Conservation (phyloP, 176 grass and related monocot genomes). For the Juncus inflexus region DNA sequence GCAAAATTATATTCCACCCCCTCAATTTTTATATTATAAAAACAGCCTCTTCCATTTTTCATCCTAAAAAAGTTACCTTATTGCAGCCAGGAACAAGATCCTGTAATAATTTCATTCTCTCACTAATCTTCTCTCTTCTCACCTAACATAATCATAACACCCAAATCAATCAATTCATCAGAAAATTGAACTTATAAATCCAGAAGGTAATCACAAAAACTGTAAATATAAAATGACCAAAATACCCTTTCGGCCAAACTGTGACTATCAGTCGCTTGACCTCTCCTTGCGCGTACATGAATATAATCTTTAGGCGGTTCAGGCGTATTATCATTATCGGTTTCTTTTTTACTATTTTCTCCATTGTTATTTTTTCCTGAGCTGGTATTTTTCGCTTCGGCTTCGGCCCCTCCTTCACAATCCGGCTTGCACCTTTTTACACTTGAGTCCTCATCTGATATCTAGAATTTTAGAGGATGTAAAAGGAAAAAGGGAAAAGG, state of each 20-base stretch:
- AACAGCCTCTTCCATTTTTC: conserved; percentile 6
- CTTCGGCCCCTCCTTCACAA: conserved; percentile 21
- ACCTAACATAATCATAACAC: conserved; percentile 40
- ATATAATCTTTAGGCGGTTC: conserved; percentile 57
- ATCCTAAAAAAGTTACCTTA: conserved; percentile 44
- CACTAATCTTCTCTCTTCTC: conserved; percentile 81
- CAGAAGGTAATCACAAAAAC: neutral
- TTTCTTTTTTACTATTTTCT: conserved; percentile 20
- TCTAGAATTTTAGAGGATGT: conserved; percentile 1
- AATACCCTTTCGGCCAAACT: conserved; percentile 65
- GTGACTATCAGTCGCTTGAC: conserved; percentile 72
- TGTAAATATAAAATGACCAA: neutral
- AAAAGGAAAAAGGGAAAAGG: neutral
- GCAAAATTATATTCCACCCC: conserved; percentile 9
- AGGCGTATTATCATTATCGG: neutral
- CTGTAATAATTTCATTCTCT: conserved; percentile 83
- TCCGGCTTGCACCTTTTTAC: conserved; percentile 39
- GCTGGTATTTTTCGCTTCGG: conserved; percentile 17
- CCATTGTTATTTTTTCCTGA: conserved; percentile 17
- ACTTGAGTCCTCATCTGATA: conserved; percentile 22
- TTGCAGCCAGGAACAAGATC: conserved; percentile 78
- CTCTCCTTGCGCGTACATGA: conserved; percentile 58
- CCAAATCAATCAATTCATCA: conserved; percentile 12
- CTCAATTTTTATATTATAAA: neutral
- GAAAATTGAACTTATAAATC: neutral